Evolutionary conservation across 2,329 filamentous ascomycete species (phyloP).

Genomic region (Fusarium brevicatenulatum): DNA sequence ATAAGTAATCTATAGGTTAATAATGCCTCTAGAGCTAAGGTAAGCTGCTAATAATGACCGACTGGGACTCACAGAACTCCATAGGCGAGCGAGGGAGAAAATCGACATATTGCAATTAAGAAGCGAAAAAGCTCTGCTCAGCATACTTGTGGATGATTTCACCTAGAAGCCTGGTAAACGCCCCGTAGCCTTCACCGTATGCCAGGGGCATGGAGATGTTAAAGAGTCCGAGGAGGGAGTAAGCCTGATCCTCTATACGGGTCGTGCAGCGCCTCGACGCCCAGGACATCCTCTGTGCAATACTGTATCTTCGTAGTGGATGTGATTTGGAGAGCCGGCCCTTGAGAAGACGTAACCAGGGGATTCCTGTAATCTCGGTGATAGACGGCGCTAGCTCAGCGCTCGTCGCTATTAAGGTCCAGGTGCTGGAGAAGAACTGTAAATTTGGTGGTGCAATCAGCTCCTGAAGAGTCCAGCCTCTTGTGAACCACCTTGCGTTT

Average conservation of each 20-base stretch:
- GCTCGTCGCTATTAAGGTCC: background rate
- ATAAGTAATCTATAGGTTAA: too few relatives aligned
- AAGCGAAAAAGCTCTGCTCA: background rate
- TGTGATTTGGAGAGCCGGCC: background rate
- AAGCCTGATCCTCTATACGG: background rate
- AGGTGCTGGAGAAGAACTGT: background rate
- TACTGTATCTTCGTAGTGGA: background rate
- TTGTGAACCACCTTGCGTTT: background rate
- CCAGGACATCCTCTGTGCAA: background rate
- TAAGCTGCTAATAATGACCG: rapidly evolving
- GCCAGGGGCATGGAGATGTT: rapidly evolving
- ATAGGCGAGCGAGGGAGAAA: background rate
- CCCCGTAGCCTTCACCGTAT: rapidly evolving
- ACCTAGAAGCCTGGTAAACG: rapidly evolving
- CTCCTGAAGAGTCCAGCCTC: background rate
- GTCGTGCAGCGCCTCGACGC: rapidly evolving
- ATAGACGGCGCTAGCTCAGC: rapidly evolving
- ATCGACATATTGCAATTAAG: background rate
- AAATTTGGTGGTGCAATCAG: rapidly evolving
- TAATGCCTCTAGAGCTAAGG: too few relatives aligned
- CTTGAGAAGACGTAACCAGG: background rate
- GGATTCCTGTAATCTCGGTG: background rate
- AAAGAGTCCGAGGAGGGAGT: background rate
- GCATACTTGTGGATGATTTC: background rate
- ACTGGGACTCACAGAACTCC: background rate